These are phyloP conservation scores for Apiotrichum akiyoshidainum DNA, from an alignment of 1,284 basidiomycete genomes.

Conservation along the genomic window DNA sequence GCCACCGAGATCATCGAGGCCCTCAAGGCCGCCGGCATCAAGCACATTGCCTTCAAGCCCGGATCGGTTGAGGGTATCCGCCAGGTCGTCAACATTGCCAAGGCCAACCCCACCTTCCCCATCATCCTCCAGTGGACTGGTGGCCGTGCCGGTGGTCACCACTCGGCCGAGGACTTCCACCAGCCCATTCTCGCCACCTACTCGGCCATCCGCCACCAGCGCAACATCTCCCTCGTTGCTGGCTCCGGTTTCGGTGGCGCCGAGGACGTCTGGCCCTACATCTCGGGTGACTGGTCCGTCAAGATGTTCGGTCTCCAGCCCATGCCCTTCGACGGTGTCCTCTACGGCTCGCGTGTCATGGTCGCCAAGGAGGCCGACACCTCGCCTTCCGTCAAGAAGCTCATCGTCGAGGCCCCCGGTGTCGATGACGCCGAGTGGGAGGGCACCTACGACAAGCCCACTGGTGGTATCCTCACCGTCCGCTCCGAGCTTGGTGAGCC, in stretches of 20 bases:
- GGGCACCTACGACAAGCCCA: constrained; percentile 88
- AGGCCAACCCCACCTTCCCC: constrained; percentile 93
- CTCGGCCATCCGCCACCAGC: constrained; percentile 77
- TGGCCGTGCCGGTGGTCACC: constrained; percentile 97
- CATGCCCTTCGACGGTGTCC: constrained; percentile 99
- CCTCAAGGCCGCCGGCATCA: constrained; percentile 74
- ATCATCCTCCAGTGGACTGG: constrained; percentile 99
- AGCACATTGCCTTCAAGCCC: constrained; percentile 95
- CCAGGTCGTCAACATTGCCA: constrained; percentile 93
- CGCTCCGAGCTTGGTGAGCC: constrained; percentile 97
- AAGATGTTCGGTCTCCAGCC: constrained; percentile 76
- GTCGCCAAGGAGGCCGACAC: constrained; percentile 98
- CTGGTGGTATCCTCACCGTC: constrained; percentile 93
- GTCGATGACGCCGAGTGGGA: constrained; percentile 91
- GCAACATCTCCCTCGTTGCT: constrained; percentile 84
- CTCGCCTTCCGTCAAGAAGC: constrained; percentile 86
- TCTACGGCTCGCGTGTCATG: constrained; percentile 96
- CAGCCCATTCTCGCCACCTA: constrained; percentile 92
- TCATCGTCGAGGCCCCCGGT: constrained; percentile 91
- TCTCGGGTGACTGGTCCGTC: constrained; percentile 92
- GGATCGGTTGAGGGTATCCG: constrained; percentile 95
- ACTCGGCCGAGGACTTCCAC: constrained; percentile 98
- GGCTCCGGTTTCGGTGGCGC: constrained; percentile 97
- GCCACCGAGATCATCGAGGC: constrained; percentile 86
- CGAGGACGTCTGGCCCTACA: constrained; percentile 95